Evolutionary conservation across 306 rosid genomes (phyloP).

Genomic region (Vigna trinervia): DNA sequence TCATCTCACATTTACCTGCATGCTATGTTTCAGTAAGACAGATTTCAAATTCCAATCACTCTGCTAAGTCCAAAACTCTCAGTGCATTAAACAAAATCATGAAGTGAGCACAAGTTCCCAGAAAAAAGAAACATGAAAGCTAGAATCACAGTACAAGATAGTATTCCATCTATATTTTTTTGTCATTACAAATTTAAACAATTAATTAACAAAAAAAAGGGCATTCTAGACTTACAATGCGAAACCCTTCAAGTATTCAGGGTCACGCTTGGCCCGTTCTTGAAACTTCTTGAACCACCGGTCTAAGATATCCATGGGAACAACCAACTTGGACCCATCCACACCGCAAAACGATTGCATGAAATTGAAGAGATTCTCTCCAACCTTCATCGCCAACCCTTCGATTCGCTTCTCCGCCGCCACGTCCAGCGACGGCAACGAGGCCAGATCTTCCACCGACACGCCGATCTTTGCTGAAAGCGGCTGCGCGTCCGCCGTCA

Average conservation of each 20-base stretch:
- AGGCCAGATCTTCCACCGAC: slow-evolving; percentile 85
- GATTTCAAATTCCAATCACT: neutral
- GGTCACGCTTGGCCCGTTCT: slow-evolving; percentile 85
- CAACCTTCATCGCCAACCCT: slow-evolving; percentile 79
- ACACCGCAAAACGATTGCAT: slow-evolving; percentile 95
- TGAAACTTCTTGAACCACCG: slow-evolving; percentile 94
- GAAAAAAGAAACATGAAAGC: neutral
- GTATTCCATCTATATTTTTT: neutral
- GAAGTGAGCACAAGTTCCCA: neutral
- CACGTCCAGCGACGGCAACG: slow-evolving; percentile 83
- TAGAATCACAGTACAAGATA: slow-evolving; percentile 27
- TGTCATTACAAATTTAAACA: slow-evolving; percentile 15
- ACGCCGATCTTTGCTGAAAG: slow-evolving; percentile 91
- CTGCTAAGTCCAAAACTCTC: neutral
- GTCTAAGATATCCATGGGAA: slow-evolving; percentile 93
- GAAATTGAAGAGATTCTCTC: slow-evolving; percentile 89
- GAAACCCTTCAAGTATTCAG: slow-evolving; percentile 80
- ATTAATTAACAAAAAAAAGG: neutral
- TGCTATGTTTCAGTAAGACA: neutral
- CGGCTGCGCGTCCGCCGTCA: slow-evolving; percentile 67
- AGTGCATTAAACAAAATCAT: neutral
- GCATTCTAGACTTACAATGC: slow-evolving; percentile 43
- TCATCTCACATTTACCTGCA: neutral
- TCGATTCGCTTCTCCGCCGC: slow-evolving; percentile 72
- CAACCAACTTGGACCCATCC: slow-evolving; percentile 83